phyloP scores from a whole-genome alignment of 129 eudicot species.

The carrot (Daucus carota) region DH1_v3.0 NC_030383.2:63046001-63046500 shows the following conservation, averaged over 20 bases:
- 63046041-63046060: background rate
- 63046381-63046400: constrained; percentile 53
- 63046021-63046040: constrained; percentile 81
- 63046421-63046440: constrained; percentile 69
- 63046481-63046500: constrained; percentile 81
- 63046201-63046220: constrained; percentile 89
- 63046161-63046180: background rate
- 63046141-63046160: constrained; percentile 8
- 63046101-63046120: background rate
- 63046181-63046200: constrained; percentile 72
- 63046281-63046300: constrained; percentile 71
- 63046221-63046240: constrained; percentile 85
- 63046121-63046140: background rate
- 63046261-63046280: constrained; percentile 90
- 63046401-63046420: constrained; percentile 63
- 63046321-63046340: constrained; percentile 46
- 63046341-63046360: constrained; percentile 77
- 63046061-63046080: background rate
- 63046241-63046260: constrained; percentile 91
- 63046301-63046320: constrained; percentile 56
- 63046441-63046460: constrained; percentile 77
- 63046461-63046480: constrained; percentile 96
- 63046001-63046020: constrained; percentile 90
- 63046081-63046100: background rate
- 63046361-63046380: constrained; percentile 66